phyloP scores from a whole-genome alignment of 2,329 filamentous ascomycete genomes.

The Neoarthrinium moseri region DNA sequence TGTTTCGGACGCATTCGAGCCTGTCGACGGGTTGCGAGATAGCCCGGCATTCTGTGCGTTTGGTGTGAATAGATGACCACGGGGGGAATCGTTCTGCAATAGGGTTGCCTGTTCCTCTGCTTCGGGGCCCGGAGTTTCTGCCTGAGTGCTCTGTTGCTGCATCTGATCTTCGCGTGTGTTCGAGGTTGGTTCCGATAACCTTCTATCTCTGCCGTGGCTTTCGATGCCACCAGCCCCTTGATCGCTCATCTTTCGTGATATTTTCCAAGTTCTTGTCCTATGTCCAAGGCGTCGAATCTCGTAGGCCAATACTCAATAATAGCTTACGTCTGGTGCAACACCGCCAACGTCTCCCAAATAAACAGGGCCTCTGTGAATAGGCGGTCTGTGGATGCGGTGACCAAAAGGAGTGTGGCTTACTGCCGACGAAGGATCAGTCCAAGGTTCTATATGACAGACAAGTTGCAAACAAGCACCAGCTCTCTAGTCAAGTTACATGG shows the following conservation, averaged over 20 bases:
- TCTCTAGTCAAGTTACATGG: conserved; percentile 4
- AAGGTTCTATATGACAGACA: conserved; percentile 7
- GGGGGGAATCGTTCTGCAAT: conserved; percentile 23
- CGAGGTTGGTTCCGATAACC: conserved; percentile 28
- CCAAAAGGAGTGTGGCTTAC: conserved; percentile 7
- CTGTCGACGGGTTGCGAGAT: conserved; percentile 26
- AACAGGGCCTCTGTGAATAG: background rate
- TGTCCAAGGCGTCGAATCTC: background rate
- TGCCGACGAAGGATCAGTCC: conserved; percentile 4
- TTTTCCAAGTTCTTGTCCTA: background rate
- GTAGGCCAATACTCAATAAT: background rate
- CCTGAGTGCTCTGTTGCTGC: conserved; percentile 23
- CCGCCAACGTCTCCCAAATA: conserved; percentile 1
- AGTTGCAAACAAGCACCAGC: conserved; percentile 8
- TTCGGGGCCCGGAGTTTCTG: conserved; percentile 24
- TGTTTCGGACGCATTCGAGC: conserved; percentile 21
- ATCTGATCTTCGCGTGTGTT: conserved; percentile 30
- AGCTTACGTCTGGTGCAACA: background rate
- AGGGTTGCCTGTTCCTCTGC: conserved; percentile 22
- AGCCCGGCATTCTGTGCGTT: conserved; percentile 14
- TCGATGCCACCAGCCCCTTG: conserved; percentile 30
- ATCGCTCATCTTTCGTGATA: conserved; percentile 25
- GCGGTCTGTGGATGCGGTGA: background rate
- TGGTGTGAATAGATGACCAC: conserved; percentile 14
- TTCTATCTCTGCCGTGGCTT: conserved; percentile 28